A percentile compares a stretch with the other conserved stretches of the same genome.
Evolutionary conservation across 345 rosid genomes (phyloP).

Genomic region (Firmiana major): DNA sequence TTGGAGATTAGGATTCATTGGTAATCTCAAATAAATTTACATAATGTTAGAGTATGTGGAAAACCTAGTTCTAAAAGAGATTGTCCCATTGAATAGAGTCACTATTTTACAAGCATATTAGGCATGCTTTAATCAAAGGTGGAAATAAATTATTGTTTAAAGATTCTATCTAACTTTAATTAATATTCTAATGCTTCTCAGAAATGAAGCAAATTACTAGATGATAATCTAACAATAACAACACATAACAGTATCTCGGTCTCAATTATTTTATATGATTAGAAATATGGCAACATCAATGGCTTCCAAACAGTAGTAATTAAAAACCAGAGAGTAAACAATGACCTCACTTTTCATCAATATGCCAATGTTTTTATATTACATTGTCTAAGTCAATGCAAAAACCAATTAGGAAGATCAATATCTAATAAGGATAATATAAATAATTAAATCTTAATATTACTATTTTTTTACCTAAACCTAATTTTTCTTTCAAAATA

Average conservation of each 20-base stretch:
- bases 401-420: not conserved
- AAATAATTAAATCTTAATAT: not conserved
- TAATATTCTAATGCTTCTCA: not conserved
- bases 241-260: not conserved
- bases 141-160: not conserved
- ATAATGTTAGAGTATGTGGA: not conserved
- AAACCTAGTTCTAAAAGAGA: not conserved
- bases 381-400: slow-evolving; percentile 10
- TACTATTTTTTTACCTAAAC: not conserved
- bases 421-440: slow-evolving; percentile 9
- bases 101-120: not conserved
- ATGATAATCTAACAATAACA: not conserved
- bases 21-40: not conserved
- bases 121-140: not conserved
- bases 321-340: not conserved
- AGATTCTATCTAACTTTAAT: not conserved
- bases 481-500: too few relatives aligned
- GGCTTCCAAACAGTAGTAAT: not conserved
- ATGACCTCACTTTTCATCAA: not conserved
- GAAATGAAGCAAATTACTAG: not conserved
- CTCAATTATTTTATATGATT: slow-evolving; percentile 1
- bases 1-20: not conserved
- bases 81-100: slow-evolving; percentile 4
- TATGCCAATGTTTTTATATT: not conserved
- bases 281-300: slow-evolving; percentile 11